Conservation (phyloP, 2,329 filamentous ascomycete species). For the Epichloe baconii region DNA sequence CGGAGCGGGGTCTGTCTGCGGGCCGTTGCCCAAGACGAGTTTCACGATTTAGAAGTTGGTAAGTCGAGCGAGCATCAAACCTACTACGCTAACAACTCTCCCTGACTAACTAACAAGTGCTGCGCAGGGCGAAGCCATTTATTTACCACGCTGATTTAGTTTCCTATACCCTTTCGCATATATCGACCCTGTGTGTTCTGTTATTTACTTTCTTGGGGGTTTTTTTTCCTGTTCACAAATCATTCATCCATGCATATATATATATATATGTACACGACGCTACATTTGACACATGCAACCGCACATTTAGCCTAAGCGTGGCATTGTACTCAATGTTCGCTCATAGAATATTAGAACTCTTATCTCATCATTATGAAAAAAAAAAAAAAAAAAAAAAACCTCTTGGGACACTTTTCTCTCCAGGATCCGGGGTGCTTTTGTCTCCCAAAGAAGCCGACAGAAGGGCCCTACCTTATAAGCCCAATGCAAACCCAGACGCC, state of each 20-base stretch:
- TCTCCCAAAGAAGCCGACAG: no score
- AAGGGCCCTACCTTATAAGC: slow-evolving; percentile 13
- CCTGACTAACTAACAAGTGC: neutral
- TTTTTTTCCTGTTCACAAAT: slow-evolving; percentile 3
- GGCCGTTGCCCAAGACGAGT: neutral
- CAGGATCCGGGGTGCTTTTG: no score
- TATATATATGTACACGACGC: neutral
- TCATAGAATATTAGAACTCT: neutral
- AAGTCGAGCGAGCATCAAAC: neutral
- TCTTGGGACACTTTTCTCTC: no score
- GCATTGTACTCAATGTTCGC: neutral
- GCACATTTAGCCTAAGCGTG: neutral
- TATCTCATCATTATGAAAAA: neutral
- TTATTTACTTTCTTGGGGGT: neutral
- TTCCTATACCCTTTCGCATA: slow-evolving; percentile 3
- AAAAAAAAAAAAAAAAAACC: no score
- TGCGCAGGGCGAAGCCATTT: slow-evolving; percentile 1
- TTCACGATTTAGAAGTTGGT: neutral
- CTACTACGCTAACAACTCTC: neutral
- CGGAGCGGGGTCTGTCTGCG: neutral
- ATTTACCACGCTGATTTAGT: neutral
- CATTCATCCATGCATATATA: neutral
- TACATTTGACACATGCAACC: neutral
- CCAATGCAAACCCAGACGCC: slow-evolving; percentile 23
- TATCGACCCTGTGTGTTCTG: neutral